phyloP scores from a whole-genome alignment of 2,329 filamentous ascomycete species.

The Monosporascus sp. region DNA sequence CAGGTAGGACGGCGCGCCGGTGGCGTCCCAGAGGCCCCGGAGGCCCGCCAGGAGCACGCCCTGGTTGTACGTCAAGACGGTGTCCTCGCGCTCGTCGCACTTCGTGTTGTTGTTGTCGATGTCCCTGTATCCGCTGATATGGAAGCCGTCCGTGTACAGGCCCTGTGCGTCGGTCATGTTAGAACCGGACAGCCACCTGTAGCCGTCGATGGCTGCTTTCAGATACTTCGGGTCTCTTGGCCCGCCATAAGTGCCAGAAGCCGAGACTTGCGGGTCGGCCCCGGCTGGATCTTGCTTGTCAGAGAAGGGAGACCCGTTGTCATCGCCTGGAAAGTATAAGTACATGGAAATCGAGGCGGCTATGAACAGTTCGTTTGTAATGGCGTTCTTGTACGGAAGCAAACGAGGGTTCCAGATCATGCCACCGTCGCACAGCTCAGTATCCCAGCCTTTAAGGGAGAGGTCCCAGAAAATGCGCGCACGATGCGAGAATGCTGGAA shows the following conservation, averaged over 20 bases:
- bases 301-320: conserved; percentile 64
- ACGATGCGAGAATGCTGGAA: conserved; percentile 73
- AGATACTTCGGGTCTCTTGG: conserved; percentile 60
- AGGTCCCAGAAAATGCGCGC: conserved; percentile 82
- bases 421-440: conserved; percentile 72
- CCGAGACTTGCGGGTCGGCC: conserved; percentile 17
- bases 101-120: conserved; percentile 58
- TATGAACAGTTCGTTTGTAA: conserved; percentile 89
- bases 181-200: conserved; percentile 71
- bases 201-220: conserved; percentile 68
- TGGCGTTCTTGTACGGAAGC: conserved; percentile 88
- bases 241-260: conserved; percentile 29
- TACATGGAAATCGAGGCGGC: conserved; percentile 86
- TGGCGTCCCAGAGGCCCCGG: conserved; percentile 73
- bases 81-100: conserved; percentile 78
- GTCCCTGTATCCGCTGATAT: conserved; percentile 64
- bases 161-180: conserved; percentile 76
- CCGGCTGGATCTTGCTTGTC: conserved; percentile 6
- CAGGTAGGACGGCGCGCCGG: conserved; percentile 65
- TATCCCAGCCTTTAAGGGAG: conserved; percentile 75
- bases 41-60: conserved; percentile 81
- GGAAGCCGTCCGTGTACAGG: conserved; percentile 82
- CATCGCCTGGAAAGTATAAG: conserved; percentile 77
- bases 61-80: conserved; percentile 96
- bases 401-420: conserved; percentile 86